Conservation (phyloP, 176 grass and related monocot genomes). For the Oryza coarctata region DNA sequence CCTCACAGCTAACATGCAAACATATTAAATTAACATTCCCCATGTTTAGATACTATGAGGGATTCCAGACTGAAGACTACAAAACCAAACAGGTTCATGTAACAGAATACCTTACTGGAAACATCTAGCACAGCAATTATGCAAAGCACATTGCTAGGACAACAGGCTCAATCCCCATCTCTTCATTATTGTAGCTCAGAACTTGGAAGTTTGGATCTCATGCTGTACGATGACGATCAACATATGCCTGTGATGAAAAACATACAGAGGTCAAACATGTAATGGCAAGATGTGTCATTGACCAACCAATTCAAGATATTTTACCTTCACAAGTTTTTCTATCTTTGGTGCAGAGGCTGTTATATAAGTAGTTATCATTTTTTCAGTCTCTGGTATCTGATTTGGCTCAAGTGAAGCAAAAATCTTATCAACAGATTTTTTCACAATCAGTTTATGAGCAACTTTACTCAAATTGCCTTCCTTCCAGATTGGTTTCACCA, state of each 20-base stretch:
- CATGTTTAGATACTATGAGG: constrained; percentile 14
- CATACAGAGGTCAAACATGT: constrained; percentile 25
- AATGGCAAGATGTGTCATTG: constrained; percentile 14
- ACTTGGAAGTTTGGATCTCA: constrained; percentile 24
- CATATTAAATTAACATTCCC: constrained; percentile 28
- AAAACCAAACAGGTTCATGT: constrained; percentile 38
- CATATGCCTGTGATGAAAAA: constrained; percentile 50
- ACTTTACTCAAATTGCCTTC: constrained; percentile 67
- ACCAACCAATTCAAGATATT: constrained; percentile 17
- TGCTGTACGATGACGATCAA: constrained; percentile 31
- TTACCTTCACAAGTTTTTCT: constrained; percentile 66
- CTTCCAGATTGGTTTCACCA: constrained; percentile 66
- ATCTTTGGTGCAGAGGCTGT: constrained; percentile 43
- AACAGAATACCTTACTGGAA: constrained; percentile 35
- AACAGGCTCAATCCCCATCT: constrained; percentile 20
- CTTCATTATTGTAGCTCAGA: constrained; percentile 13
- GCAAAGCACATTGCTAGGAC: constrained; percentile 5
- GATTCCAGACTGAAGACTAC: constrained; percentile 31
- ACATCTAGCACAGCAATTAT: constrained; percentile 36
- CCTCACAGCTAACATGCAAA: constrained; percentile 30
- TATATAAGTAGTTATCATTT: constrained; percentile 46
- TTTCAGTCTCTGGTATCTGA: constrained; percentile 48
- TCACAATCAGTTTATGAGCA: constrained; percentile 60
- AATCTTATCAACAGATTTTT: constrained; percentile 66
- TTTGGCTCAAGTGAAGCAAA: constrained; percentile 45